phyloP scores from a whole-genome alignment of 305 asterid genomes.

The Solanum hybrid region DNA sequence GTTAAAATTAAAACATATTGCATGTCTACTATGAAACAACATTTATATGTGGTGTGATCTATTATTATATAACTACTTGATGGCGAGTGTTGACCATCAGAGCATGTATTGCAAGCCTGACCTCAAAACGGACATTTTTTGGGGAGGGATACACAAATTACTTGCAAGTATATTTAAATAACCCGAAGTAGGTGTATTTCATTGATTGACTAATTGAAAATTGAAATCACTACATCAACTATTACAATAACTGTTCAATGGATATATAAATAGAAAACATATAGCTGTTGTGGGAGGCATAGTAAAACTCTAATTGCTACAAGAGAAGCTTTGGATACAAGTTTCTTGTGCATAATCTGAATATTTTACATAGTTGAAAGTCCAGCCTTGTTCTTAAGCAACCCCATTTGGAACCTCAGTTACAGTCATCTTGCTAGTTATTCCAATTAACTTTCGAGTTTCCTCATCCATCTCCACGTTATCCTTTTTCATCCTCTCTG shows the following conservation, averaged over 20 bases:
- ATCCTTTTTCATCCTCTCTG: constrained; percentile 84
- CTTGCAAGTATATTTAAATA: too few relatives aligned
- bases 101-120: neutral
- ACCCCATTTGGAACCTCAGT: constrained; percentile 48
- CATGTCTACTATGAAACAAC: too few relatives aligned
- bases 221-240: neutral
- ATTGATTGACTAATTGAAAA: neutral
- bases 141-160: neutral
- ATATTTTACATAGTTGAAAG: neutral
- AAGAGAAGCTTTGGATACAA: neutral
- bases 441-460: constrained; percentile 37
- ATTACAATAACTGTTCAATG: neutral
- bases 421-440: constrained; percentile 58
- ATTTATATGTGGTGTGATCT: too few relatives aligned
- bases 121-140: neutral
- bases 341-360: neutral
- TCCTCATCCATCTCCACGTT: constrained; percentile 49
- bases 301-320: neutral
- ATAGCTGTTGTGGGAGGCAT: neutral
- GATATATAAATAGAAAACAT: neutral
- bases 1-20: too few relatives aligned
- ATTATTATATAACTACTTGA: too few relatives aligned
- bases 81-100: neutral
- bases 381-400: constrained; percentile 9
- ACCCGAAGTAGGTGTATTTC: neutral